Percentiles rank a stretch among this genome's conserved stretches.
These are phyloP conservation scores for Metarhizium brunneum DNA, from an alignment of 2,329 filamentous ascomycete species.

Conservation along the genomic window DNA sequence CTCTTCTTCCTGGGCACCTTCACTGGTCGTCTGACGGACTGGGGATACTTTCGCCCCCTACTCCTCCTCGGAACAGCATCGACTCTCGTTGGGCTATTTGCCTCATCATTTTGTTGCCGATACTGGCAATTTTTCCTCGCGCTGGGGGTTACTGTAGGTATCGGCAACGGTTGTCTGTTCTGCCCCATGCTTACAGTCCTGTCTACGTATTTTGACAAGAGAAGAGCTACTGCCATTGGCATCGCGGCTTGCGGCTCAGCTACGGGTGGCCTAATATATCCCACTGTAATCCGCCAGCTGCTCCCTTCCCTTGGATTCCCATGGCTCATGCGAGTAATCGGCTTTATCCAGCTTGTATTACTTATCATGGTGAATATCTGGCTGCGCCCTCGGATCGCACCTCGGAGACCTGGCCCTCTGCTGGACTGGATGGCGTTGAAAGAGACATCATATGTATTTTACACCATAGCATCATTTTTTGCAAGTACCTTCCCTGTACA, in stretches of 20 bases:
- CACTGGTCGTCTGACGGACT: slow-evolving; percentile 31
- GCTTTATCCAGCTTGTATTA: slow-evolving; percentile 44
- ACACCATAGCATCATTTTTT: slow-evolving; percentile 24
- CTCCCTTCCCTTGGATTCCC: slow-evolving; percentile 52
- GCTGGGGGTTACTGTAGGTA: slow-evolving; percentile 47
- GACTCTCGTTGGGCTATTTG: slow-evolving; percentile 35
- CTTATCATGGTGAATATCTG: slow-evolving; percentile 31
- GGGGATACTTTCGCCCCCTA: slow-evolving; percentile 24
- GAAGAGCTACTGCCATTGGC: slow-evolving; percentile 48
- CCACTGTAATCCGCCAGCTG: slow-evolving; percentile 44
- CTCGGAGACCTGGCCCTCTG: slow-evolving; percentile 36
- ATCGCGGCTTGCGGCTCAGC: slow-evolving; percentile 50
- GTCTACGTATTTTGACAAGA: slow-evolving; percentile 51
- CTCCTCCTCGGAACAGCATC: slow-evolving; percentile 22
- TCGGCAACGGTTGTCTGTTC: slow-evolving; percentile 46
- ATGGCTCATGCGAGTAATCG: slow-evolving; percentile 53
- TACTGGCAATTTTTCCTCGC: slow-evolving; percentile 40
- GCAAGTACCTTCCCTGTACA: slow-evolving; percentile 5
- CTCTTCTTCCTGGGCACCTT: slow-evolving; percentile 30
- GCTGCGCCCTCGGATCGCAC: slow-evolving; percentile 33
- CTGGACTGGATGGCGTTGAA: slow-evolving; percentile 41
- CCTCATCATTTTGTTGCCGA: slow-evolving; percentile 29
- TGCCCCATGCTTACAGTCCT: slow-evolving; percentile 42
- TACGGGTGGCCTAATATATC: slow-evolving; percentile 55
- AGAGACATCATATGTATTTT: slow-evolving; percentile 33